These are phyloP conservation scores for Botrytis elliptica DNA, from an alignment of 2,329 filamentous ascomycete species.

Conservation along the genomic window DNA sequence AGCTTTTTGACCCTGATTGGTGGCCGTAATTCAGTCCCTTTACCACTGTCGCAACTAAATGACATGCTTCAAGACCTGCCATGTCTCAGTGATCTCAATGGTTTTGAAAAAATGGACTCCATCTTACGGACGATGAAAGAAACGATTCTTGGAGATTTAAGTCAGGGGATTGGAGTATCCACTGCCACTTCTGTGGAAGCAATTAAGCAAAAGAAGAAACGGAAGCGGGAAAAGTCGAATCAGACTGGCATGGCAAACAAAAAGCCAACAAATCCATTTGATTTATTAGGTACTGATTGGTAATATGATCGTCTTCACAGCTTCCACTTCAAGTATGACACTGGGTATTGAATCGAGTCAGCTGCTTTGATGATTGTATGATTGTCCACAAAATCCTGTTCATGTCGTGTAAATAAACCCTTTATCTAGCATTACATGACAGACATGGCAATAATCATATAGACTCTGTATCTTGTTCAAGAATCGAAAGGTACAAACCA, in stretches of 20 bases:
- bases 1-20: slow-evolving; percentile 25
- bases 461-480: neutral
- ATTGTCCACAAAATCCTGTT: neutral
- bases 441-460: no score
- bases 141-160: neutral
- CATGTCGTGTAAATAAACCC: neutral
- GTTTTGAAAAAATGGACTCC: slow-evolving; percentile 1
- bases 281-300: slow-evolving; percentile 11
- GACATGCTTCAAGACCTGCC: slow-evolving; percentile 31
- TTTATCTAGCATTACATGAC: neutral
- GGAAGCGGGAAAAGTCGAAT: slow-evolving; percentile 18
- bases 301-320: neutral
- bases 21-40: slow-evolving; percentile 16
- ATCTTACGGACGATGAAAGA: neutral
- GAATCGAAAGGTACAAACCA: neutral
- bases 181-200: neutral
- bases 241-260: neutral
- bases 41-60: slow-evolving; percentile 23
- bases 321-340: neutral
- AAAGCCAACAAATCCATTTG: slow-evolving; percentile 16
- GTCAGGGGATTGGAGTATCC: neutral
- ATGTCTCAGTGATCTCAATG: neutral
- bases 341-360: neutral
- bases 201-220: slow-evolving; percentile 28
- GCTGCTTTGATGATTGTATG: neutral